Evolutionary conservation across 2,329 filamentous ascomycete genomes (phyloP), one percentile per base, ranked within the genome.

Genomic region (Hirsutella thompsonii): DNA sequence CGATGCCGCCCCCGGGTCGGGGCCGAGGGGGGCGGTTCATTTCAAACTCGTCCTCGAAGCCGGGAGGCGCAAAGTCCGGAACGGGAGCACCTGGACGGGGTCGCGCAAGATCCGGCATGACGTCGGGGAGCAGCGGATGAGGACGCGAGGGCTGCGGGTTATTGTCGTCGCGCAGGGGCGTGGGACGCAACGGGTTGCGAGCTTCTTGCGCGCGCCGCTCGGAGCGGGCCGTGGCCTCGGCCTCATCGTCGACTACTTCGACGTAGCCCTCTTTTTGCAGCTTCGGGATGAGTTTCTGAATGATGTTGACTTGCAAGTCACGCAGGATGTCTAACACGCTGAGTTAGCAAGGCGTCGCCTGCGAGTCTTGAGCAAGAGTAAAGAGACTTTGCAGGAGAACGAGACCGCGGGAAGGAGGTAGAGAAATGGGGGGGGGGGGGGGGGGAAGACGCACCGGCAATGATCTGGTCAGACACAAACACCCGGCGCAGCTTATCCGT

Each of bases 11-110:
- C 13, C 36, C 38, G 9, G 14, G 11, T 19, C 60, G 57, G 10
- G 55, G 53, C 34, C n/a, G n/a, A n/a, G n/a, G n/a, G n/a, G 79
- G 83, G 1, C 79, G 70, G 46, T 84, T 79, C 44, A 95, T 72
- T 47, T 95, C 86, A 52, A 87, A 81, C 54, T 95, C 88, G 56
- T 98, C 90, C 49, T 96, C 92, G 49, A 96, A 96, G 18, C 77
- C 86, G 0, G 92, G 92, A 0, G 90, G 89, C 1, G 82, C 77
- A 49, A 94, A 88, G 49, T 89, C 84, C 9, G 70, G 79, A 0
- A 72, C 63, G 0, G 89, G 88, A 1, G 45, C 44, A n/a, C 4
- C 29, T 1, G 83, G 83, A 18, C 74, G 68, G 0, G 72, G 78
- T 13, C 49, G 52, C 13, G 74, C 73, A 32, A 73, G 69, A 2